These are phyloP conservation scores for Trichoderma arundinaceum DNA, from an alignment of 2,329 filamentous ascomycete genomes.

Conservation along the genomic window DNA sequence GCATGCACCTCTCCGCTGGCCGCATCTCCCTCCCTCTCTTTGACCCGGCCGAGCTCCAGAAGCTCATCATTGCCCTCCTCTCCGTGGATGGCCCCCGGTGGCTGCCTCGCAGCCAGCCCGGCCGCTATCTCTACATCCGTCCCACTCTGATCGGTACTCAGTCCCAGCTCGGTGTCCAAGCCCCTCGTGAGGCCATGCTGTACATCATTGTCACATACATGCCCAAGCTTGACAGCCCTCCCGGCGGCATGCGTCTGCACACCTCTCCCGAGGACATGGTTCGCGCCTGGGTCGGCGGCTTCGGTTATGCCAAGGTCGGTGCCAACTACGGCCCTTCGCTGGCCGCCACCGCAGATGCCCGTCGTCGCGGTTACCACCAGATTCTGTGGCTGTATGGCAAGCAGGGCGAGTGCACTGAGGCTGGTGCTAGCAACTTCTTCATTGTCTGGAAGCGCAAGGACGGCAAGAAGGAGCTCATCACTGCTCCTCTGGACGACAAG, in stretches of 20 bases:
- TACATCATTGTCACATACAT: conserved; percentile 76
- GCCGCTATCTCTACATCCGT: conserved; percentile 80
- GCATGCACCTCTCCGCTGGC: conserved; percentile 63
- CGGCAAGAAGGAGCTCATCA: conserved; percentile 70
- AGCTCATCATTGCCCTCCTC: conserved; percentile 73
- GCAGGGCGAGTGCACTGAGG: conserved; percentile 82
- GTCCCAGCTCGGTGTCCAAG: conserved; percentile 78
- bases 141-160: conserved; percentile 87
- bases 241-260: conserved; percentile 72
- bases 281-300: conserved; percentile 91
- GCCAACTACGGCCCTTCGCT: conserved; percentile 91
- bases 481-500: conserved; percentile 80
- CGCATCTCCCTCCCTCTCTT: conserved; percentile 79
- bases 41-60: conserved; percentile 71
- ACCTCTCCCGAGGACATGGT: conserved; percentile 83
- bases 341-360: conserved; percentile 76
- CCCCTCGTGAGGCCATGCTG: conserved; percentile 82
- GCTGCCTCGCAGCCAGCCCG: conserved; percentile 72
- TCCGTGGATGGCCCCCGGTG: conserved; percentile 77
- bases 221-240: conserved; percentile 59
- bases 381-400: conserved; percentile 91
- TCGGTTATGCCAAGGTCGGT: conserved; percentile 89
- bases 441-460: conserved; percentile 69
- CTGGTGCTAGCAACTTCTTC: conserved; percentile 92
- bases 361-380: conserved; percentile 78